Evolutionary conservation across 139 green algal genomes (phyloP).

Genomic region (Deuterostichococcus epilithicus): DNA sequence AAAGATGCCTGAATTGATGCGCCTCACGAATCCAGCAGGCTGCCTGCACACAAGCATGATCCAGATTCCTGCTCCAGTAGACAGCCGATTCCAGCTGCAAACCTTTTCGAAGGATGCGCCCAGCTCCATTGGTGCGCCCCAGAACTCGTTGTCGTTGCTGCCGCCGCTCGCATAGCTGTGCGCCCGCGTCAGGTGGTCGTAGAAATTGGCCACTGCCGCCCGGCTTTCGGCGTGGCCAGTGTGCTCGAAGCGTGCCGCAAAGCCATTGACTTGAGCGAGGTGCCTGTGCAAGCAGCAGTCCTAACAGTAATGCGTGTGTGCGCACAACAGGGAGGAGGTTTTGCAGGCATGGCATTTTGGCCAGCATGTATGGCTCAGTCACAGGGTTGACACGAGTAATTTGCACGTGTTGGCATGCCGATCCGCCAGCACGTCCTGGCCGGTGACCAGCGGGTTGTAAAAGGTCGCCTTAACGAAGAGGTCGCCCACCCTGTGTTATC

Average conservation of each 20-base stretch:
- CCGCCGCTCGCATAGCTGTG: conserved; percentile 47
- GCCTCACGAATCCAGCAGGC: too few relatives aligned
- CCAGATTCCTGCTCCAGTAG: too few relatives aligned
- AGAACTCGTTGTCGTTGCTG: conserved; percentile 55
- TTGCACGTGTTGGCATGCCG: conserved; percentile 66
- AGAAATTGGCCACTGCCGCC: conserved; percentile 42
- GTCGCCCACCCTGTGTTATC: conserved; percentile 26
- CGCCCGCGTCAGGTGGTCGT: conserved; percentile 22
- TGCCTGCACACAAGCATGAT: too few relatives aligned
- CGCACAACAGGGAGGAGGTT: too few relatives aligned
- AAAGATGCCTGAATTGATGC: too few relatives aligned
- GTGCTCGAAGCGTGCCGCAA: conserved; percentile 44
- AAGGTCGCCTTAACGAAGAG: conserved; percentile 58
- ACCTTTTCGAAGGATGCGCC: background rate
- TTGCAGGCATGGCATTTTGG: too few relatives aligned
- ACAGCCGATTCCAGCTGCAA: background rate
- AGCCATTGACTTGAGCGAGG: conserved; percentile 66
- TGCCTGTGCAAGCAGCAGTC: conserved; percentile 22
- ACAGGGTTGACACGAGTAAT: too few relatives aligned
- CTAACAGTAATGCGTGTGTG: too few relatives aligned
- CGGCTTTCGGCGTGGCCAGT: conserved; percentile 25
- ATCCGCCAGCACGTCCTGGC: conserved; percentile 38
- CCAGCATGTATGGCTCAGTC: background rate
- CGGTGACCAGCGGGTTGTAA: conserved; percentile 28
- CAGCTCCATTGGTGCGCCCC: conserved; percentile 16